These are phyloP conservation scores for Schrenkiella parvula DNA, from an alignment of 345 rosid genomes.

Conservation along the genomic window DNA sequence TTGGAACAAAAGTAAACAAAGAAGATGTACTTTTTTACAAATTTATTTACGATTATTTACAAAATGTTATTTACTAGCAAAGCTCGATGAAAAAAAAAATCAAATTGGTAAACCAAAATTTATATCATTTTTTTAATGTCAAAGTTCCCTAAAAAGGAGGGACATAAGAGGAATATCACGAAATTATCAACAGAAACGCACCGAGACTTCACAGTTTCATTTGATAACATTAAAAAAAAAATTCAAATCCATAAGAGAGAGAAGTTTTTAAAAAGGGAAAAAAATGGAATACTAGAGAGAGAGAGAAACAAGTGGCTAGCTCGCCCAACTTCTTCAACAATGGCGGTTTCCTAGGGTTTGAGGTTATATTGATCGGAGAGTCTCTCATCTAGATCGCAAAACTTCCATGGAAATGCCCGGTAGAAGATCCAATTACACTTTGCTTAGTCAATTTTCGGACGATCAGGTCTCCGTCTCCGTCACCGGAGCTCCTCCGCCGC, in stretches of 20 bases:
- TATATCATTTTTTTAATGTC: not conserved
- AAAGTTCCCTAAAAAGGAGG: conserved; percentile 5
- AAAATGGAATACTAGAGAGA: conserved; percentile 18
- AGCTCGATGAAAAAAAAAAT: not conserved
- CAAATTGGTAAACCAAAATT: not conserved
- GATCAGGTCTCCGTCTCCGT: conserved; percentile 51
- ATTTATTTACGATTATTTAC: not conserved
- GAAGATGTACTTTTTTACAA: not conserved
- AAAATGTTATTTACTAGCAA: not conserved
- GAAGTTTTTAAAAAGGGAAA: not conserved
- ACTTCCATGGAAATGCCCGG: conserved; percentile 78
- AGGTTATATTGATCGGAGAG: conserved; percentile 25
- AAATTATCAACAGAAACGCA: conserved; percentile 31
- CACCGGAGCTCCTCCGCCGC: conserved; percentile 46
- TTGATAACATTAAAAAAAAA: conserved; percentile 30
- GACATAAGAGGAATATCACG: conserved; percentile 8
- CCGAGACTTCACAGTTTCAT: conserved; percentile 4
- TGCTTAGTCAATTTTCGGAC: conserved; percentile 72
- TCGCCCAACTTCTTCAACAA: conserved; percentile 36
- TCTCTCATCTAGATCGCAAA: conserved; percentile 10
- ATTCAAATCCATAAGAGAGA: conserved; percentile 33
- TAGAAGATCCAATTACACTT: conserved; percentile 87
- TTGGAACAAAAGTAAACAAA: not conserved
- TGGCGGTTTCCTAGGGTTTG: conserved; percentile 51
- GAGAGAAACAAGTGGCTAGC: conserved; percentile 31